Evolutionary conservation across 805 yeast genomes (phyloP).

Genomic region (Saccharomycopsis sp.): DNA sequence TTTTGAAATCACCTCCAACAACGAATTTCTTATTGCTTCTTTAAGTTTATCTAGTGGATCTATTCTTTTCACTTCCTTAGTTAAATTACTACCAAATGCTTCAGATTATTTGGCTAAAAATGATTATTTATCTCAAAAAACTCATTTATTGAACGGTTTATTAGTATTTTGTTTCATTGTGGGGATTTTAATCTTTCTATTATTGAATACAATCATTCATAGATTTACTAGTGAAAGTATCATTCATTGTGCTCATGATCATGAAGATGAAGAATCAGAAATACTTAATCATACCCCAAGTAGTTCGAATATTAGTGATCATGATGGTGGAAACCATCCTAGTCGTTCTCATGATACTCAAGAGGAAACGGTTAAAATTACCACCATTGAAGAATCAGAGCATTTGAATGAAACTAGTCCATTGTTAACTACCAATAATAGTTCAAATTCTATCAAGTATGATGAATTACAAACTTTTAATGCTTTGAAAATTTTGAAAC

Average conservation of each 20-base stretch:
- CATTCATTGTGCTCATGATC: conserved; percentile 68
- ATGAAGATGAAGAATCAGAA: conserved; percentile 2
- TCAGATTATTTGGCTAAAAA: conserved; percentile 32
- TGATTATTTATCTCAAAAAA: conserved; percentile 20
- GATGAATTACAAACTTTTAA: conserved; percentile 12
- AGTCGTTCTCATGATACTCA: not conserved
- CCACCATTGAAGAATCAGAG: not conserved
- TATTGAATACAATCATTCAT: conserved; percentile 59
- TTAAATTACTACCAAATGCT: conserved; percentile 66
- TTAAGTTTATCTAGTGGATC: conserved; percentile 78
- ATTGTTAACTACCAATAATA: not conserved
- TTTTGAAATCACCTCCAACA: conserved; percentile 48
- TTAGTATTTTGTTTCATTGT: conserved; percentile 37
- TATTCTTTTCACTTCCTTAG: conserved; percentile 66
- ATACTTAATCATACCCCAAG: not conserved
- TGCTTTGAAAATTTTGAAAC: conserved; percentile 12
- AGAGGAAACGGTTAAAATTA: not conserved
- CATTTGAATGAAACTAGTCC: not conserved
- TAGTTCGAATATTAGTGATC: too few relatives aligned
- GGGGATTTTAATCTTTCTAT: conserved; percentile 54
- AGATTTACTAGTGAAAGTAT: conserved; percentile 68
- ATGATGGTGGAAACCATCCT: too few relatives aligned
- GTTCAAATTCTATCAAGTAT: conserved; percentile 4
- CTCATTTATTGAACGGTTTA: conserved; percentile 25
- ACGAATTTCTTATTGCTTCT: conserved; percentile 59